Evolutionary conservation across 176 grass and related monocot species (phyloP).

Genomic region (Raddia distichophylla): DNA sequence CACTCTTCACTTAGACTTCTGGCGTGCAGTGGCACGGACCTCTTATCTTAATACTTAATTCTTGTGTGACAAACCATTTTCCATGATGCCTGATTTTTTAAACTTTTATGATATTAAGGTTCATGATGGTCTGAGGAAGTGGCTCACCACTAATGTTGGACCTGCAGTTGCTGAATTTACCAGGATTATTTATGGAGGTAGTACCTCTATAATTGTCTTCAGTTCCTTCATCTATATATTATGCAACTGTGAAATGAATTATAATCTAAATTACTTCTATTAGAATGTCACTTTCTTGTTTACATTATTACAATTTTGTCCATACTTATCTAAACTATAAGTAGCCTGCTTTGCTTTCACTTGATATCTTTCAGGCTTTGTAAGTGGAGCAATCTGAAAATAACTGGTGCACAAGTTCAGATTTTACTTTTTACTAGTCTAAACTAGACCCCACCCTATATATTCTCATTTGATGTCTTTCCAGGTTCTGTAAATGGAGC

Average conservation of each 20-base stretch:
- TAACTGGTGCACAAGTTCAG: neutral
- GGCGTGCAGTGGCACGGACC: too few relatives aligned
- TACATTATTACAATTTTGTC: neutral
- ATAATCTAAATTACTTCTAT: neutral
- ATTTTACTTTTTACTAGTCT: neutral
- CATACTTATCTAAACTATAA: slow-evolving; percentile 13
- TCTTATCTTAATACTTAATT: neutral
- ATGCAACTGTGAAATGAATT: neutral
- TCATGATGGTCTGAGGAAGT: slow-evolving; percentile 75
- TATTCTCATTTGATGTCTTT: neutral
- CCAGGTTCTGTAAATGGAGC: slow-evolving; percentile 83
- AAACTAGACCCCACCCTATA: neutral
- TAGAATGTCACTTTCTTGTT: neutral
- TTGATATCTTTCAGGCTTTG: slow-evolving; percentile 56
- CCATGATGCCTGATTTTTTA: neutral
- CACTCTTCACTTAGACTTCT: too few relatives aligned
- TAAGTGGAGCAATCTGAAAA: slow-evolving; percentile 73
- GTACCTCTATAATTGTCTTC: slow-evolving; percentile 2
- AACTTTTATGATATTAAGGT: slow-evolving; percentile 54
- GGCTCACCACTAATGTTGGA: slow-evolving; percentile 63
- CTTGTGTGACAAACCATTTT: neutral
- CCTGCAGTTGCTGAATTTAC: slow-evolving; percentile 69
- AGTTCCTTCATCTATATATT: slow-evolving; percentile 2
- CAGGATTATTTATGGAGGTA: slow-evolving; percentile 94
- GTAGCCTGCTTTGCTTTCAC: neutral